These are phyloP conservation scores for Agaricus blazei DNA, from an alignment of 768 basidiomycete species.

Conservation along the genomic window DNA sequence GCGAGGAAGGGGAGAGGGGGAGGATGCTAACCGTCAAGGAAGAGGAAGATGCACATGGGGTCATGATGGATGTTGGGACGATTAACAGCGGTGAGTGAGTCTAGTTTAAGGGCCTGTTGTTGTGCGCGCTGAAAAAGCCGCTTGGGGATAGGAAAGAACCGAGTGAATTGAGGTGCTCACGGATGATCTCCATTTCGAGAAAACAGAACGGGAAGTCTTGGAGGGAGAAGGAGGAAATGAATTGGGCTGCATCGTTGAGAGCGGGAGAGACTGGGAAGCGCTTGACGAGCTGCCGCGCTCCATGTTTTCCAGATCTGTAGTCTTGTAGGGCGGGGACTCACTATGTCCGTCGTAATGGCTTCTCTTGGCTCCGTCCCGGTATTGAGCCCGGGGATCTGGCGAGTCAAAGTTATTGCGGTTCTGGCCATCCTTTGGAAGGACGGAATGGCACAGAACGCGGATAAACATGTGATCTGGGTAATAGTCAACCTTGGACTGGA, in stretches of 20 bases:
- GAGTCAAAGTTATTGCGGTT: background rate
- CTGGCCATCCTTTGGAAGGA: slow-evolving; percentile 15
- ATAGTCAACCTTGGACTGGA: slow-evolving; percentile 42
- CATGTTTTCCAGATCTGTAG: background rate
- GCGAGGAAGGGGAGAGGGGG: background rate
- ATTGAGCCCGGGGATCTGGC: background rate
- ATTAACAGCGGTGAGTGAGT: slow-evolving; percentile 38
- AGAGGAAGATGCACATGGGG: slow-evolving; percentile 62
- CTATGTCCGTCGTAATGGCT: background rate
- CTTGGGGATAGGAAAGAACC: background rate
- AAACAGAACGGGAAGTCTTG: slow-evolving; percentile 10
- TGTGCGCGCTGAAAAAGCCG: background rate
- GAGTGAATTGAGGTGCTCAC: slow-evolving; percentile 14
- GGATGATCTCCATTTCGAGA: slow-evolving; percentile 19
- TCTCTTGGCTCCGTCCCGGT: background rate
- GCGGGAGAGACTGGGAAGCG: background rate
- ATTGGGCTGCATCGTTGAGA: background rate
- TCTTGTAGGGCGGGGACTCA: background rate
- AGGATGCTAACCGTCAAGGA: slow-evolving; percentile 43
- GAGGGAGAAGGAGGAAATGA: background rate
- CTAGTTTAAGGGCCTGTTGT: slow-evolving; percentile 20
- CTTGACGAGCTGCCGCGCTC: background rate
- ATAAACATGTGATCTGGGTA: slow-evolving; percentile 59
- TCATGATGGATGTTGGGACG: slow-evolving; percentile 51
- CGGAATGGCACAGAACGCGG: slow-evolving; percentile 48